Conservation (phyloP, 75 land plant genomes). For the Cupressus sempervirens region DNA sequence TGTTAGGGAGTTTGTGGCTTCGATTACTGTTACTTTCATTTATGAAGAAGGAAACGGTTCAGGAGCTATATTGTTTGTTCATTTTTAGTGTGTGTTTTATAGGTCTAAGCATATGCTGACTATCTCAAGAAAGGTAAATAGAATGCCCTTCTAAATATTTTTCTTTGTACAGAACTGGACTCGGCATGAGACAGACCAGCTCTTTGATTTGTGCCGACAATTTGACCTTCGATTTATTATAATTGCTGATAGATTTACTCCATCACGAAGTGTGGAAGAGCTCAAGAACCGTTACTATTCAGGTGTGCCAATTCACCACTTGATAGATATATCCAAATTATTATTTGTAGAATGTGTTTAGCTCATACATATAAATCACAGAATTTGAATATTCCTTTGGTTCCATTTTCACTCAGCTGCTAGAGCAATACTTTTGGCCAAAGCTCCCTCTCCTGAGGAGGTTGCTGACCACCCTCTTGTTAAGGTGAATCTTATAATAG, state of each 20-base stretch:
- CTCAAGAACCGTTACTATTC: constrained; percentile 84
- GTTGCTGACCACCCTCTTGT: constrained; percentile 69
- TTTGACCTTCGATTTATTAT: constrained; percentile 88
- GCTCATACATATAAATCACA: not conserved
- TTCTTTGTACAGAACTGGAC: constrained; percentile 52
- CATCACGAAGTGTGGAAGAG: constrained; percentile 78
- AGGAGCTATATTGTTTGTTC: not conserved
- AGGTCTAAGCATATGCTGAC: not conserved
- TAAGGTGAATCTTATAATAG: constrained; percentile 45
- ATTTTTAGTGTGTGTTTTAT: not conserved
- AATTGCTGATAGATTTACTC: constrained; percentile 82
- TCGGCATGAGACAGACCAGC: constrained; percentile 83
- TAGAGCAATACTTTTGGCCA: constrained; percentile 65
- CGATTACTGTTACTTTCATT: constrained; percentile 7
- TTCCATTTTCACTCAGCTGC: constrained; percentile 44
- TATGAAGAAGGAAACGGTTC: not conserved
- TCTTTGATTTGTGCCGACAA: constrained; percentile 82
- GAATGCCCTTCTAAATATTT: not conserved
- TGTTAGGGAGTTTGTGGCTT: not conserved
- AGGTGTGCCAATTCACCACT: constrained; percentile 35
- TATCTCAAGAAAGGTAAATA: not conserved
- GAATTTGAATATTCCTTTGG: not conserved
- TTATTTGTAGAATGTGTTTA: too few relatives aligned
- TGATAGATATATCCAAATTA: not conserved
- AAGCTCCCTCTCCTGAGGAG: constrained; percentile 72